Conservation (phyloP, 2,329 filamentous ascomycete species). For the Fusarium drepaniforme region DNA sequence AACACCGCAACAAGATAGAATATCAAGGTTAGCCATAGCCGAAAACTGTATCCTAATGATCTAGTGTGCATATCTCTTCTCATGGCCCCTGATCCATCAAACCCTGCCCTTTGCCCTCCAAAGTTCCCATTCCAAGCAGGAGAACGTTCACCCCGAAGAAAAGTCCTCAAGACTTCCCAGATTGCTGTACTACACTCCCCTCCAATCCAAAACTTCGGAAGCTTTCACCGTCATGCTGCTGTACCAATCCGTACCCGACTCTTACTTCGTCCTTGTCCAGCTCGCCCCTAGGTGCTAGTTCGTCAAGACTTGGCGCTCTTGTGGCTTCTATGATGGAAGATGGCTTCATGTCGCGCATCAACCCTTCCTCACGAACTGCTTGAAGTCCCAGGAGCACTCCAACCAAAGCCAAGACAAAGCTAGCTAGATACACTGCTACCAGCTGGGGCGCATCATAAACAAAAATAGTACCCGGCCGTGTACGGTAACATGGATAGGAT, state of each 20-base stretch:
- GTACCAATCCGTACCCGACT: neutral
- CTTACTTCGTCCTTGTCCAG: neutral
- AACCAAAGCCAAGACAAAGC: neutral
- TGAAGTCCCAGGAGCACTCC: accelerated
- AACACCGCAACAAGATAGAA: no score
- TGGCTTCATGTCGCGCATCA: conserved; percentile 21
- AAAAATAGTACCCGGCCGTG: neutral
- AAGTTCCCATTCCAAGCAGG: no score
- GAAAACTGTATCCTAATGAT: no score
- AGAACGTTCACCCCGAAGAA: no score
- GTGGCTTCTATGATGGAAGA: neutral
- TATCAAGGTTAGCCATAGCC: no score
- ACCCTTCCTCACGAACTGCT: neutral
- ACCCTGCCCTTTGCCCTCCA: no score
- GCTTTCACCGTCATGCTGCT: neutral
- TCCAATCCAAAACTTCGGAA: neutral
- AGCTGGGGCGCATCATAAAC: neutral
- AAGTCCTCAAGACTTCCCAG: conserved; percentile 9
- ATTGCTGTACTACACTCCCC: neutral
- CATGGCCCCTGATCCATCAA: no score
- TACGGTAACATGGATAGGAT: neutral
- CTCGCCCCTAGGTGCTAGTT: accelerated
- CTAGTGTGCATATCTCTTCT: no score
- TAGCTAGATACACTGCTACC: neutral
- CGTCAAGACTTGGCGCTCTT: accelerated